A percentile compares a stretch with the other conserved stretches of the same genome.
These are phyloP conservation scores for Aristolochia californica DNA, from an alignment of 164 flowering plant species.

Conservation along the genomic window DNA sequence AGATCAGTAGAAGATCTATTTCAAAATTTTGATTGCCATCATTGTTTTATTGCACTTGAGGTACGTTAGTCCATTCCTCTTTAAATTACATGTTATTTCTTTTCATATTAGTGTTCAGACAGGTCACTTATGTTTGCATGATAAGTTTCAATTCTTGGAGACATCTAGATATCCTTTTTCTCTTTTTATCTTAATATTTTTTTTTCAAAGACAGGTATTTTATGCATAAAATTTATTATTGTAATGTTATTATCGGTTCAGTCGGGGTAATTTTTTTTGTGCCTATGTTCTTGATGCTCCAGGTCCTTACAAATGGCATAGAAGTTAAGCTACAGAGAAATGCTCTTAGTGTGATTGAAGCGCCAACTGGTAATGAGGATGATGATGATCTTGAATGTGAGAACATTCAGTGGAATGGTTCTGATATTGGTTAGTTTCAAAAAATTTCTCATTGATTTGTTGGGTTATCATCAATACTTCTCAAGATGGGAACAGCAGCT, in stretches of 20 bases:
- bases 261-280: too few species aligned
- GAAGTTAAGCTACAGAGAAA: constrained; percentile 96
- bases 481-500: neutral
- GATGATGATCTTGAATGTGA: constrained; percentile 81
- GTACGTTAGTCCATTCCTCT: too few species aligned
- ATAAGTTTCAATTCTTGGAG: too few species aligned
- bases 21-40: neutral
- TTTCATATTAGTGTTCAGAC: too few species aligned
- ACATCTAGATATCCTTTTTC: too few species aligned
- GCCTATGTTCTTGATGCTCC: constrained; percentile 10
- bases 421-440: constrained; percentile 50
- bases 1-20: neutral
- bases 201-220: too few species aligned
- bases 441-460: neutral
- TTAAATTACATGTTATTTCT: too few species aligned
- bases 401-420: constrained; percentile 57
- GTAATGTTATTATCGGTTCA: too few species aligned
- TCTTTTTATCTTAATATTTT: too few species aligned
- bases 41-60: neutral
- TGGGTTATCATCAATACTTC: too few species aligned
- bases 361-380: constrained; percentile 87
- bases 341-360: constrained; percentile 91
- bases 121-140: too few species aligned
- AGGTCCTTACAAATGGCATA: constrained; percentile 95
- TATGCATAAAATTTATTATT: too few species aligned